Conservation (phyloP, 2,329 filamentous ascomycete species). For the Dothistroma pini region DNA sequence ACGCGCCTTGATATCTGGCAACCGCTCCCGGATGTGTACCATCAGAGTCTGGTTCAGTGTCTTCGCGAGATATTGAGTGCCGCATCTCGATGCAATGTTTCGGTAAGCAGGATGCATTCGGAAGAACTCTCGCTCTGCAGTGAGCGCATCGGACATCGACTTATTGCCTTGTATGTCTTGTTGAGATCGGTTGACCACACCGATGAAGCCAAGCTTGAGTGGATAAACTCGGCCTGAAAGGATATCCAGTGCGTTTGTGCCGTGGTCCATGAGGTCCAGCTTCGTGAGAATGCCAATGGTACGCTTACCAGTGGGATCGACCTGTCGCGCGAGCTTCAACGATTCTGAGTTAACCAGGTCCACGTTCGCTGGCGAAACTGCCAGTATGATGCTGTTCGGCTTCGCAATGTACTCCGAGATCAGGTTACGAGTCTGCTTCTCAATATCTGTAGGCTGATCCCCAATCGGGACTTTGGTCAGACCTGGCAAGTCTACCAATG, state of each 20-base stretch:
- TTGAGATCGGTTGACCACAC: constrained; percentile 95
- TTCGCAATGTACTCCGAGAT: constrained; percentile 99
- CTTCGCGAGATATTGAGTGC: constrained; percentile 90
- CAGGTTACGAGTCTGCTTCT: constrained; percentile 94
- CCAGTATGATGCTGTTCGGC: constrained; percentile 95
- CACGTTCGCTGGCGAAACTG: constrained; percentile 95
- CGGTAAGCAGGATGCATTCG: constrained; percentile 94
- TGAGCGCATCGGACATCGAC: constrained; percentile 85
- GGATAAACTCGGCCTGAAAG: constrained; percentile 96
- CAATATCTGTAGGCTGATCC: constrained; percentile 94
- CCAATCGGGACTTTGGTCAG: constrained; percentile 97
- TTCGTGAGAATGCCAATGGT: constrained; percentile 98
- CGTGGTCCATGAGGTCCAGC: constrained; percentile 97
- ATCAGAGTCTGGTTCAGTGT: constrained; percentile 94
- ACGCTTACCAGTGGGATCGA: constrained; percentile 87
- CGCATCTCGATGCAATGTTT: constrained; percentile 90
- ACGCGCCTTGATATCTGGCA: constrained; percentile 96
- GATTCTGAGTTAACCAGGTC: constrained; percentile 98
- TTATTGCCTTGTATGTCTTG: constrained; percentile 97
- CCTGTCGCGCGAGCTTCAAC: constrained; percentile 92
- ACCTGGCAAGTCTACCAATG: constrained; percentile 90
- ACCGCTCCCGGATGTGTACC: constrained; percentile 88
- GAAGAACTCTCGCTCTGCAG: constrained; percentile 92
- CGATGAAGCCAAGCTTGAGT: constrained; percentile 94
- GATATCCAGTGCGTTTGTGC: constrained; percentile 95